Conservation (phyloP, 805 yeast genomes). For the Candida easanensis region DNA sequence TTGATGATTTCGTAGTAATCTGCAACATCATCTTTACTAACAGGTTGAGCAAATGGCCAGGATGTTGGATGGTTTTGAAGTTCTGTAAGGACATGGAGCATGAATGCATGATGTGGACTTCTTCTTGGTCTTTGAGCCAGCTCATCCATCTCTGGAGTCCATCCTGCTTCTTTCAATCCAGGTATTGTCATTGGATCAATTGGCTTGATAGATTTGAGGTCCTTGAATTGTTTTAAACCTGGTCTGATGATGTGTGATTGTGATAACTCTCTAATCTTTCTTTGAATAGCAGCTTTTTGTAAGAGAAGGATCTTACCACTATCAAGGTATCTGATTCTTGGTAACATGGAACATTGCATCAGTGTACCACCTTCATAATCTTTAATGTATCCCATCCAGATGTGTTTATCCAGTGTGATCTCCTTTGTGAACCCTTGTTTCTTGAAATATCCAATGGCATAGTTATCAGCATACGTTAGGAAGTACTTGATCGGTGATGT, state of each 20-base stretch:
- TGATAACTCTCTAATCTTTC: conserved; percentile 76
- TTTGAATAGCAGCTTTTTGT: conserved; percentile 88
- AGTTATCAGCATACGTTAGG: conserved; percentile 95
- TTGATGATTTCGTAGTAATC: conserved; percentile 95
- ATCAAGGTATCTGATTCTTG: conserved; percentile 83
- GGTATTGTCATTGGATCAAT: conserved; percentile 86
- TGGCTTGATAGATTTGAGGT: conserved; percentile 41
- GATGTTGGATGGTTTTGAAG: conserved; percentile 93
- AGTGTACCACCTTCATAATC: conserved; percentile 99
- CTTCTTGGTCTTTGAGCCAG: conserved; percentile 92
- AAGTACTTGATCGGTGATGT: conserved; percentile 85
- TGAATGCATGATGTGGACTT: conserved; percentile 90
- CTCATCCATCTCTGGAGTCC: conserved; percentile 98
- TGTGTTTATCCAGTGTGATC: conserved; percentile 74
- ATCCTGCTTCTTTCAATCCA: conserved; percentile 89
- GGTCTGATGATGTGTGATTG: conserved; percentile 77
- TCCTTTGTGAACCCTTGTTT: conserved; percentile 98
- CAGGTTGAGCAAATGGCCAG: conserved; percentile 97
- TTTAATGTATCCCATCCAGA: conserved; percentile 98
- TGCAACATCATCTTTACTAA: conserved; percentile 88
- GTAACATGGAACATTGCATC: conserved; percentile 96
- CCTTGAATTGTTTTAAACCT: conserved; percentile 72
- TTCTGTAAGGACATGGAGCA: conserved; percentile 86
- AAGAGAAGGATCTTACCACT: conserved; percentile 78
- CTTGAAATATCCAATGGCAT: conserved; percentile 97